Base-by-base conservation (phyloP, 2,329 filamentous ascomycete genomes). In the Colletotrichum coccodes region DNA sequence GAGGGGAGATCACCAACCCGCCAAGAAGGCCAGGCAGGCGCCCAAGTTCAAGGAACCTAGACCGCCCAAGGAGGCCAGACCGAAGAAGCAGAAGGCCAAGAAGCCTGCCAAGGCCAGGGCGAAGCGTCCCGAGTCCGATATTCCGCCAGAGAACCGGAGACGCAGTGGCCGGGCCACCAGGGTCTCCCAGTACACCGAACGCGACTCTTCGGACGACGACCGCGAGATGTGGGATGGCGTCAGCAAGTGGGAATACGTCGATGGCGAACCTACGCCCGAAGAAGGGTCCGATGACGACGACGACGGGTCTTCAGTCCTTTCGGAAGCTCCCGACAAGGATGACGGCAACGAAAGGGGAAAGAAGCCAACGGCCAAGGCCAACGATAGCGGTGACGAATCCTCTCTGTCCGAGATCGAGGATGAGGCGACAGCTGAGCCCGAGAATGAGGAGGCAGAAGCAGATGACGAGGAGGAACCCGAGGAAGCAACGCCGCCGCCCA, bases 161-260 rank as follows among this genome's bases (percentile, higher is more conserved):
- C 87, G 87, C 38, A 90, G 87, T 72, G 83, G 87, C n/a, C 85
- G 88, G 56, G 54, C 69, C 32, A 69, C 64, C 28, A 40, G 18
- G 11, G 77, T 79, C 18, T 85, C 86, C 6, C 77, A 81, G 40
- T 90, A 90, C 71, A 82, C 84, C 26, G 88, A 90, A 75, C 84
- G 87, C 36, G 86, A 88, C 63, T 86, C 86, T 12, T 83, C 84
- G 12, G 87, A 87, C 56, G 88, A 90, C 67, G 87, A 90, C 68
- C 84, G 87, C 71, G 88, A 90, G 75, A 90, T 90, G 88, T 79
- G 89, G 28, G 83, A 88, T 53, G 88, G 88, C 2, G 88, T 90
- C 6, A 86, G 87, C 1, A 80, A 87, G 74, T 90, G 88, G 88
- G 81, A 86, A 28, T 90, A 90, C 54, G 79, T 76, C 16, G 78